Evolutionary conservation across 2,329 filamentous ascomycete species (phyloP).

Genomic region (Tolypocladium amazonense): DNA sequence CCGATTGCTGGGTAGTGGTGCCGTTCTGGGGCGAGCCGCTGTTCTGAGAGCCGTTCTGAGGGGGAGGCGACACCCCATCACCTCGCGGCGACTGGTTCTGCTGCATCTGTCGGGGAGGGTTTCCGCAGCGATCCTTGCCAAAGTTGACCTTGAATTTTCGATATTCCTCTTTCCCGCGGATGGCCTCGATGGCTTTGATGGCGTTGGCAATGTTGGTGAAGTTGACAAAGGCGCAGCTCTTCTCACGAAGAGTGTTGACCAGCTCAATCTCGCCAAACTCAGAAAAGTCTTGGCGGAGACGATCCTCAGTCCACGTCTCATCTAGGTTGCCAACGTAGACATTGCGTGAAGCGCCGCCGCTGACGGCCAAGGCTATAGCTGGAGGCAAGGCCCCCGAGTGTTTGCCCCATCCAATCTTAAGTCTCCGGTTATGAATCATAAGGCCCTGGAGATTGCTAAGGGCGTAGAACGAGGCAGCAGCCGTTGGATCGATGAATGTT

Average conservation of each 20-base stretch:
- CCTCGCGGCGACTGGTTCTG: slow-evolving; percentile 56
- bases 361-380: slow-evolving; percentile 91
- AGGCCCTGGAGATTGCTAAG: slow-evolving; percentile 93
- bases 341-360: slow-evolving; percentile 93
- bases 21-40: slow-evolving; percentile 44
- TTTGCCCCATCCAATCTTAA: slow-evolving; percentile 99
- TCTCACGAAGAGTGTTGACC: slow-evolving; percentile 92
- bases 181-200: slow-evolving; percentile 97
- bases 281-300: slow-evolving; percentile 89
- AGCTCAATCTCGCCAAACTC: slow-evolving; percentile 97
- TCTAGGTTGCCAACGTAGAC: slow-evolving; percentile 98
- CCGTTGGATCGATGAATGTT: slow-evolving; percentile 97
- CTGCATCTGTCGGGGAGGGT: slow-evolving; percentile 80
- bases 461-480: slow-evolving; percentile 94
- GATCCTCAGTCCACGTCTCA: slow-evolving; percentile 94
- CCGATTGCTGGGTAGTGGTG: slow-evolving; percentile 51
- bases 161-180: slow-evolving; percentile 92
- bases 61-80: slow-evolving; percentile 48
- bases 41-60: slow-evolving; percentile 49
- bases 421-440: slow-evolving; percentile 96
- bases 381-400: slow-evolving; percentile 94
- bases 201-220: slow-evolving; percentile 99
- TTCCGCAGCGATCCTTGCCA: slow-evolving; percentile 95
- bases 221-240: slow-evolving; percentile 99
- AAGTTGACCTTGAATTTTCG: slow-evolving; percentile 99